Evolutionary conservation across 176 grass and related monocot genomes (phyloP), one percentile per base, ranked within the genome.

Genomic region (Microstegium vimineum): DNA sequence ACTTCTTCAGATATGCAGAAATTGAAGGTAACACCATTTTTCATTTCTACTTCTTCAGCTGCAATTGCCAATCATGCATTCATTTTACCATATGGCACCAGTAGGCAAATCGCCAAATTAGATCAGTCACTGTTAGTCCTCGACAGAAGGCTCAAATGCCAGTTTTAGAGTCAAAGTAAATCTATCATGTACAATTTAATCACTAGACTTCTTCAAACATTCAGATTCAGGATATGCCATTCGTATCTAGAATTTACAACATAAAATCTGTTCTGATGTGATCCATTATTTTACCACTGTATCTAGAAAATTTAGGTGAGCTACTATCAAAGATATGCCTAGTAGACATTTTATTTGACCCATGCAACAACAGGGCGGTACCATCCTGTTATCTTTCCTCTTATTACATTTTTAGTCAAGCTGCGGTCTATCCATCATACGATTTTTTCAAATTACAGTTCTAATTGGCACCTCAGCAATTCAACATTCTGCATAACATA

Each of bases 1-100:
- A 98, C 81, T 98, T 98, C 90, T 98, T 98, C 69, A 77, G 87
- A 66, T 98, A 98, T 71, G 78, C 96, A 8, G 93, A 98, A 51
- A 46, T 90, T 4, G 93, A 98, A 98, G 96, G 96, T 98, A 49
- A 4, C 72, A 31, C 33, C 10, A 5, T 37, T 47, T 80, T 86
- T 37, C 36, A 37, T 37, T 37, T 37, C n/a, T n/a, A n/a, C n/a
- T n/a, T n/a, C n/a, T n/a, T n/a, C n/a, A n/a, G n/a, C n/a, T 85
- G 52, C 40, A 78, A 46, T 69, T n/a, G 49, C 17, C 56, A 28
- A 31, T 70, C 4, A 13, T n/a, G 16, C 59, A 64, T 30, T 28
- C 0, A 15, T 13, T 49, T 33, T 77, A 26, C 22, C 34, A 40
- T 61, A 17, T 26, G 22, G 66, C 4, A 20, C 1, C 18, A 40